These are phyloP conservation scores for Daphne laureola DNA, from an alignment of 441 rosid species.

Conservation along the genomic window DNA sequence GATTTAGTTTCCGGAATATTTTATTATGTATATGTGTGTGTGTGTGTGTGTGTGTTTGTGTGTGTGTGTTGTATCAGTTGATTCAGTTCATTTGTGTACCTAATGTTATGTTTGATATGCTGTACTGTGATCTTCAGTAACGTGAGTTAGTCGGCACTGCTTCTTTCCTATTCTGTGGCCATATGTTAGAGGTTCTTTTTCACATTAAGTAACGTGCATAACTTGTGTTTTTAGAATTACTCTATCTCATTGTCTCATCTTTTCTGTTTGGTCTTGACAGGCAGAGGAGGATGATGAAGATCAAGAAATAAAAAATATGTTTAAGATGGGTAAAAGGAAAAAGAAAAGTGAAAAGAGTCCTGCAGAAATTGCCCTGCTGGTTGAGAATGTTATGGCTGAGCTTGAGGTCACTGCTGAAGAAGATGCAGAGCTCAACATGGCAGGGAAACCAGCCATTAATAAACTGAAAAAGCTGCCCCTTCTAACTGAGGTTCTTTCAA, in stretches of 20 bases:
- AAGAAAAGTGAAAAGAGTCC: slow-evolving; percentile 89
- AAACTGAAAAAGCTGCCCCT: slow-evolving; percentile 92
- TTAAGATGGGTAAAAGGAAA: slow-evolving; percentile 82
- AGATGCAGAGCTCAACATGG: slow-evolving; percentile 86
- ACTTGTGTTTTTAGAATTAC: too few relatives aligned
- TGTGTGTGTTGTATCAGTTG: too few relatives aligned
- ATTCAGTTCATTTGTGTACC: background rate
- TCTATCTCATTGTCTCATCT: background rate
- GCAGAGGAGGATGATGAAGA: slow-evolving; percentile 95
- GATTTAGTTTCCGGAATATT: background rate
- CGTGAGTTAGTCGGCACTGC: background rate
- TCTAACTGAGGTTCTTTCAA: slow-evolving; percentile 88
- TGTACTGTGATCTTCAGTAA: background rate
- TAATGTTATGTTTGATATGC: slow-evolving; percentile 1
- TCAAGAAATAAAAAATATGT: slow-evolving; percentile 77
- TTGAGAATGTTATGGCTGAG: slow-evolving; percentile 97
- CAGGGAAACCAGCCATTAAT: slow-evolving; percentile 85
- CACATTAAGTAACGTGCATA: too few relatives aligned
- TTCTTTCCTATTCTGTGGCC: slow-evolving; percentile 12
- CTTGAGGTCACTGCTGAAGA: slow-evolving; percentile 94
- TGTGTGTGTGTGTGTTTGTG: too few relatives aligned
- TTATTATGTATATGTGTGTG: too few relatives aligned
- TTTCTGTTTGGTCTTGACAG: slow-evolving; percentile 25
- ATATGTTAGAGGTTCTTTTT: background rate
- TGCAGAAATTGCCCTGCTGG: slow-evolving; percentile 82